Conservation (phyloP, 768 basidiomycete genomes). For the Fistulinella prunicolor region DNA sequence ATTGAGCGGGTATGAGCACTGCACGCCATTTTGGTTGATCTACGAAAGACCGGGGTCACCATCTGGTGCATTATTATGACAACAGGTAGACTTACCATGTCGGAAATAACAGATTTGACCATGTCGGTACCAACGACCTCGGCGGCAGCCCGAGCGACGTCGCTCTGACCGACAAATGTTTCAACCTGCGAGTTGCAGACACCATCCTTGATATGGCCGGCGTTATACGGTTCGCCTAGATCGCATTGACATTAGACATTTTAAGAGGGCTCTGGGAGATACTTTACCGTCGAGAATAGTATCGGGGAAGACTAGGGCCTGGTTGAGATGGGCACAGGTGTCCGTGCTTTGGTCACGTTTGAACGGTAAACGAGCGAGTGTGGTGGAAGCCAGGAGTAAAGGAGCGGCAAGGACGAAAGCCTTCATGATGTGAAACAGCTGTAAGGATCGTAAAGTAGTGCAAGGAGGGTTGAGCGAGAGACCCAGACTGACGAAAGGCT, state of each 20-base stretch:
- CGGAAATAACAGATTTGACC: constrained; percentile 20
- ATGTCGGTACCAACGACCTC: constrained; percentile 21
- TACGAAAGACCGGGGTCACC: constrained; percentile 2
- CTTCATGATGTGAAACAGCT: constrained; percentile 25
- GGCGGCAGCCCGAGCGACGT: constrained; percentile 20
- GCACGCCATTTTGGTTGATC: constrained; percentile 22
- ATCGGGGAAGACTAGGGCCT: too few species aligned
- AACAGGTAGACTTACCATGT: constrained; percentile 19
- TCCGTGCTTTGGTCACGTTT: constrained; percentile 8
- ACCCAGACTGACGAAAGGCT: not conserved
- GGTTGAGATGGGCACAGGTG: constrained; percentile 17
- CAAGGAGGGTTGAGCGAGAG: not conserved
- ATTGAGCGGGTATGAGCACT: constrained; percentile 36
- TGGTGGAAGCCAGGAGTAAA: constrained; percentile 16
- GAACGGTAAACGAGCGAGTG: constrained; percentile 15
- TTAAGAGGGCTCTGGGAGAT: too few species aligned
- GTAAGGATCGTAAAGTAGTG: not conserved
- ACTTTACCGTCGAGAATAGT: constrained; percentile 6
- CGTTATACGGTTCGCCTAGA: constrained; percentile 19
- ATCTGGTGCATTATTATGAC: not conserved
- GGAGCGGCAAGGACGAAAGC: constrained; percentile 11
- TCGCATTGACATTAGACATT: not conserved
- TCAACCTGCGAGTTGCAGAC: constrained; percentile 30
- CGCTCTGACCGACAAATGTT: constrained; percentile 22
- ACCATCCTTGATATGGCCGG: constrained; percentile 28